Base-by-base conservation (phyloP, 1,284 basidiomycete species). In the Hortiboletus rubellus region DNA sequence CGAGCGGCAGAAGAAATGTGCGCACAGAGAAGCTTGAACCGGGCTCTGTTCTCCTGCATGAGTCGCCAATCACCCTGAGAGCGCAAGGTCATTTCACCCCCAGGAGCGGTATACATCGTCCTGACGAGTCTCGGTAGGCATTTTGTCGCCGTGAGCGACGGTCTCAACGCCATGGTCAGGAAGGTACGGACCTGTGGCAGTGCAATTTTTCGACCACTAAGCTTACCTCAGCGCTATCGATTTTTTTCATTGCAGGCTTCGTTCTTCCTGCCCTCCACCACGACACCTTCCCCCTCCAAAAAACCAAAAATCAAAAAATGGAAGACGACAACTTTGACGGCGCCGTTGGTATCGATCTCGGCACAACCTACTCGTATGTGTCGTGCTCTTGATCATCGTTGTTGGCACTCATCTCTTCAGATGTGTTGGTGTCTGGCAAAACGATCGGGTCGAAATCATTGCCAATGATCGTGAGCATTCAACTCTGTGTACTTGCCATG, bases 371-470 rank as follows among this genome's bases (percentile, higher is more conserved):
- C 83, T 93, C 91, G 85, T 94, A 74, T 71, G 88, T 79, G 44
- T 59, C 31, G 9, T 41, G 15, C 38, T 36, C 46, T 53, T 45
- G 52, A 46, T 52, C 49, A 44, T 47, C 44, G 41, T 46, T 40
- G 24, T 40, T 18, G 38, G 52, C 15, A 49, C 59, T 65, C 55
- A 70, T 62, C 56, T 63, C 55, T 65, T 27, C 65, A 91, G 90
- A 49, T 94, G 95, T 78, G 95, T 97, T 68, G 95, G 94, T 83
- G 93, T 96, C 72, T 96, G 94, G 95, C 92, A 95, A 82, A 96
- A 97, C 77, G 95, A 97, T 85, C 92, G 94, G 72, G 95, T 97
- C 72, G 95, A 96, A 81, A 97, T 98, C 82, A 97, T 97, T 75
- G 93, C 94, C 82, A 96, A 96, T 74, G 94, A 92, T 81, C 91